These are phyloP conservation scores for Aspergillus funiculosus DNA, from an alignment of 495 filamentous ascomycete genomes.

Conservation along the genomic window DNA sequence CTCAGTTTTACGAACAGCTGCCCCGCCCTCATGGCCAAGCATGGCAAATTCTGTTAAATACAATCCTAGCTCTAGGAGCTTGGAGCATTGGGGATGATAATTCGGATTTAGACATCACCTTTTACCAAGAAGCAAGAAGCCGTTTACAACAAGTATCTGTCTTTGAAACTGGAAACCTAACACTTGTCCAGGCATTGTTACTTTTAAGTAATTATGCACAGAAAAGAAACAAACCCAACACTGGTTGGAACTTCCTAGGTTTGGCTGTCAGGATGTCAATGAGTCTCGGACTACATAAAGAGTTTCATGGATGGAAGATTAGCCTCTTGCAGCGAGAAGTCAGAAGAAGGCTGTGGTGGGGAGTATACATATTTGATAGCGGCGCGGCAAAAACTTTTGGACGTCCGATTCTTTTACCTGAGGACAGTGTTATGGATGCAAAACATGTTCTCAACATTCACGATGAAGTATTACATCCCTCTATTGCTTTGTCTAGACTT, in stretches of 20 bases:
- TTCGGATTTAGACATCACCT: conserved; percentile 43
- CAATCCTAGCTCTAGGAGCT: conserved; percentile 47
- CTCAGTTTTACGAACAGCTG: conserved; percentile 48
- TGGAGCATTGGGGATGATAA: conserved; percentile 48
- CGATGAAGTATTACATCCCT: conserved; percentile 42
- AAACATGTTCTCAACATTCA: conserved; percentile 47
- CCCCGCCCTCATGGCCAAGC: conserved; percentile 43
- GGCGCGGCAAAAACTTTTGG: conserved; percentile 46
- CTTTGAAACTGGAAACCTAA: conserved; percentile 48
- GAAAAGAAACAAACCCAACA: conserved; percentile 53
- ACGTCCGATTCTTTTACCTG: conserved; percentile 43
- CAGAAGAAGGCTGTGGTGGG: conserved; percentile 44
- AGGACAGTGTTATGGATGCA: conserved; percentile 43
- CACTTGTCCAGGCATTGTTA: conserved; percentile 46
- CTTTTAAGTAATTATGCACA: conserved; percentile 51
- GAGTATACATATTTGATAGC: conserved; percentile 45
- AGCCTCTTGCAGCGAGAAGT: conserved; percentile 45
- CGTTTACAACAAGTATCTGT: conserved; percentile 42
- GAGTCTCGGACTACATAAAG: conserved; percentile 51
- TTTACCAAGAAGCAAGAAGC: conserved; percentile 43
- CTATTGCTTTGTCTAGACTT: conserved; percentile 4
- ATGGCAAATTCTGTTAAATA: conserved; percentile 51
- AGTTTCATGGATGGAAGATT: conserved; percentile 50
- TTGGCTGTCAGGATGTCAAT: conserved; percentile 48
- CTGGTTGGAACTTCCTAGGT: conserved; percentile 51